Base-by-base conservation (phyloP, 2,329 filamentous ascomycete species). In the Ophiostoma sp. region DNA sequence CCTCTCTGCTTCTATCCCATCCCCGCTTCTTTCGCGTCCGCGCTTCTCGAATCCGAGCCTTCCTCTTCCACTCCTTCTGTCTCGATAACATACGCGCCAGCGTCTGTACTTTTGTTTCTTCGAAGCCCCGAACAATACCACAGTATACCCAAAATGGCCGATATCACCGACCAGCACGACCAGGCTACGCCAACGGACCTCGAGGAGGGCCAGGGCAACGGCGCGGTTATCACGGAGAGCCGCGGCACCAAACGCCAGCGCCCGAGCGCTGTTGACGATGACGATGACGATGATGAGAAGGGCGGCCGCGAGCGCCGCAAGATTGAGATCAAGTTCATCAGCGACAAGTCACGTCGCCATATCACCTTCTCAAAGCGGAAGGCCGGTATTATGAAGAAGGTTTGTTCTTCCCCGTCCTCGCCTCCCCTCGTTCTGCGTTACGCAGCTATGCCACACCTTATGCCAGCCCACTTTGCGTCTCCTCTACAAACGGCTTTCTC, bases 251-350 rank as follows among this genome's bases (percentile, higher is more conserved):
- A 98, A 86, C 93, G 94, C 75, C 87, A 86, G 79, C 92, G 95
- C 77, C 88, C 91, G 72, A 89, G 90, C 74, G 86, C 88, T 67
- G 88, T 89, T 76, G 94, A 98, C 78, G 95, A 98, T 77, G 95
- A 98, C 74, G 94, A 98, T 73, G 95, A 98, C 73, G 93, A 98
- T 75, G 93, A 97, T 75, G 94, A 97, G 80, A 98, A 98, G 87
- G 92, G 92, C 72, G 93, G 93, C 77, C 93, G 95, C 80, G 95
- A 98, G 86, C 90, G 95, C 78, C 89, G 95, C 82, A 99, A 99
- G 90, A 99, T 99, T 76, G 95, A 99, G 82, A 99, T 99, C 83
- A 99, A 99, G 86, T 99, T 99, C 83, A 99, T 99, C 80, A 94
- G 93, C 81, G 95, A 99, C 82, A 99, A 99, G 85, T 98, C 94